These are phyloP conservation scores for Apiospora aurea DNA, from an alignment of 2,329 filamentous ascomycete genomes.

Conservation along the genomic window DNA sequence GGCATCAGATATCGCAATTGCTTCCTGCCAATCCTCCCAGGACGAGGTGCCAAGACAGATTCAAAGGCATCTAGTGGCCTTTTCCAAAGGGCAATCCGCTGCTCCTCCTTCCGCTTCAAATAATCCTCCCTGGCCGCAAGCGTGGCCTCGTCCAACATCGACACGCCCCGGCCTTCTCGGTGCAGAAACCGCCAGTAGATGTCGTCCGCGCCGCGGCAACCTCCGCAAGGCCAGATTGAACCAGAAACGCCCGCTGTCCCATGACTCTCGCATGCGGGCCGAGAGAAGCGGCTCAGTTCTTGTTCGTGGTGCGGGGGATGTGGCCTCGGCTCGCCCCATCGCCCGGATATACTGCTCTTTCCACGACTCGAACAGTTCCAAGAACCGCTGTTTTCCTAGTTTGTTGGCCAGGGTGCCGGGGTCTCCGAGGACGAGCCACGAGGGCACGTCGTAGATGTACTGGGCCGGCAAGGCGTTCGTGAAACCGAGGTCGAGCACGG, in stretches of 20 bases:
- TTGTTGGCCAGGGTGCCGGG: background rate
- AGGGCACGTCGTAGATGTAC: slow-evolving; percentile 47
- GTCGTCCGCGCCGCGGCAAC: slow-evolving; percentile 27
- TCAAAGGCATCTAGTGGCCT: too few relatives aligned
- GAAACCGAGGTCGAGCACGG: slow-evolving; percentile 50
- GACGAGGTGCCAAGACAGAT: too few relatives aligned
- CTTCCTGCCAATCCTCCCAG: too few relatives aligned
- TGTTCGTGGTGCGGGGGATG: too few relatives aligned
- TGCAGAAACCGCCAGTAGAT: slow-evolving; percentile 27
- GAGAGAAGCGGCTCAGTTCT: too few relatives aligned
- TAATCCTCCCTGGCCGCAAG: background rate
- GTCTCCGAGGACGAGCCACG: slow-evolving; percentile 44
- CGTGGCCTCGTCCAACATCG: background rate
- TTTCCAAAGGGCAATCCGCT: too few relatives aligned
- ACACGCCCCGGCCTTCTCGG: slow-evolving; percentile 12
- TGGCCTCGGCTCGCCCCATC: slow-evolving; percentile 27
- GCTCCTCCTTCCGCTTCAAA: background rate
- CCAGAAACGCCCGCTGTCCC: slow-evolving; percentile 30
- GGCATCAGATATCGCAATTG: too few relatives aligned
- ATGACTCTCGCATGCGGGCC: slow-evolving; percentile 29
- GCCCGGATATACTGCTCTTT: slow-evolving; percentile 29
- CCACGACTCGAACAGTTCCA: slow-evolving; percentile 26
- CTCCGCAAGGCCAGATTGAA: slow-evolving; percentile 25
- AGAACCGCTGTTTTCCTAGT: slow-evolving; percentile 20
- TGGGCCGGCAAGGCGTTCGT: slow-evolving; percentile 50